A percentile compares a stretch with the other conserved stretches of the same genome.
These are phyloP conservation scores for Erythrophleum fordii DNA, from an alignment of 306 rosid species.

Conservation along the genomic window DNA sequence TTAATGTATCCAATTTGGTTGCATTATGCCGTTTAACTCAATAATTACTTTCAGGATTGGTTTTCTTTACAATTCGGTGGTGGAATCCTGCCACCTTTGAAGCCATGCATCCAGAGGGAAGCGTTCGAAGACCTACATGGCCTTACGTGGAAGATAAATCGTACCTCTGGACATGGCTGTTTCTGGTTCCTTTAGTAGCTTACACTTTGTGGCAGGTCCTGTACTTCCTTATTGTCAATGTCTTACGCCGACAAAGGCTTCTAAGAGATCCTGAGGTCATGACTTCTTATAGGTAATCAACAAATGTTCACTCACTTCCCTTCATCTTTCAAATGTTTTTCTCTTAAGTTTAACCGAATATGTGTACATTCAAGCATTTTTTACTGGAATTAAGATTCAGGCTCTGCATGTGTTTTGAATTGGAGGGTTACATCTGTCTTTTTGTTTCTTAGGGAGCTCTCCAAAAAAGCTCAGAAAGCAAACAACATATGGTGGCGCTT, in stretches of 20 bases:
- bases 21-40: neutral
- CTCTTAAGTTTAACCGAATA: neutral
- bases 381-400: neutral
- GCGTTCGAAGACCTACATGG: conserved; percentile 70
- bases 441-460: conserved; percentile 71
- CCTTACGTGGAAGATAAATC: conserved; percentile 80
- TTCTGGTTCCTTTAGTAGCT: conserved; percentile 77
- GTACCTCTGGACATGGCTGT: conserved; percentile 83
- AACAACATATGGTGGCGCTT: conserved; percentile 91
- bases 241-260: conserved; percentile 82
- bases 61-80: conserved; percentile 94
- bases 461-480: conserved; percentile 91
- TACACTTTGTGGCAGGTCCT: conserved; percentile 87
- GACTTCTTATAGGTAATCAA: conserved; percentile 82
- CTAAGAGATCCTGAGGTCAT: conserved; percentile 93
- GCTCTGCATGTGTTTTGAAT: neutral
- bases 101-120: conserved; percentile 84
- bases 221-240: conserved; percentile 85
- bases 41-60: conserved; percentile 63
- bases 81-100: conserved; percentile 83
- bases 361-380: neutral
- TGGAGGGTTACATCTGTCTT: neutral
- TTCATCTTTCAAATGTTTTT: neutral
- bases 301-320: neutral
- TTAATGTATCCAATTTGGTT: conserved; percentile 1